These are phyloP conservation scores for Penicillium lividum DNA, from an alignment of 495 filamentous ascomycete species.

Conservation along the genomic window DNA sequence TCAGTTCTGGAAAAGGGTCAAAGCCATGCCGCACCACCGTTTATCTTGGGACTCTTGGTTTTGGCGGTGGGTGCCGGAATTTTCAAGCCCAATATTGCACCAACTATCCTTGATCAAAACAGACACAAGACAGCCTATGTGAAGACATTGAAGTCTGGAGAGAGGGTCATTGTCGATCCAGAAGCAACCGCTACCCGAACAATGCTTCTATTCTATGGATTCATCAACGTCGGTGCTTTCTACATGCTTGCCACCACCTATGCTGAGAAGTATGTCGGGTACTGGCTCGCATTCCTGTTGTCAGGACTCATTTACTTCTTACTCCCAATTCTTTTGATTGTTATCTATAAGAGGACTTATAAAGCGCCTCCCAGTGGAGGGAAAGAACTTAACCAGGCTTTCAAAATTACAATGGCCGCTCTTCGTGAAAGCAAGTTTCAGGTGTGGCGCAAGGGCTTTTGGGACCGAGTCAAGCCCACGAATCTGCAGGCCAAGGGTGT, in stretches of 20 bases:
- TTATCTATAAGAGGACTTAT: conserved; percentile 47
- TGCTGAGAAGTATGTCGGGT: conserved; percentile 42
- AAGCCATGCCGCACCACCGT: conserved; percentile 52
- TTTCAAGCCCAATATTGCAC: conserved; percentile 45
- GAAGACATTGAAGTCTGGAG: conserved; percentile 37
- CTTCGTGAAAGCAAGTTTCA: conserved; percentile 57
- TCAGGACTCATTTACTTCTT: conserved; percentile 53
- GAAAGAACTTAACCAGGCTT: conserved; percentile 55
- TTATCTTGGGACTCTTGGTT: conserved; percentile 54
- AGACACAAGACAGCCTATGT: conserved; percentile 30
- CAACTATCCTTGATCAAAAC: conserved; percentile 39
- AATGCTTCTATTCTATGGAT: conserved; percentile 41
- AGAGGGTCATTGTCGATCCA: conserved; percentile 43
- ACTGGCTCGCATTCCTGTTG: conserved; percentile 37
- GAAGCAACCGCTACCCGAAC: conserved; percentile 33
- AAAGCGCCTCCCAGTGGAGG: conserved; percentile 50
- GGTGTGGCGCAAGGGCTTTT: conserved; percentile 60
- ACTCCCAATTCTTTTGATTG: conserved; percentile 52
- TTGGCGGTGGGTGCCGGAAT: conserved; percentile 38
- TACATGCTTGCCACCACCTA: conserved; percentile 40
- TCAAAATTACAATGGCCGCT: conserved; percentile 54
- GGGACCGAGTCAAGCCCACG: conserved; percentile 65
- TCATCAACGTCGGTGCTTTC: conserved; percentile 43
- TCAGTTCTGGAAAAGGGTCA: conserved; percentile 54
- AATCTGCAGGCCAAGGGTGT: conserved; percentile 52